These are phyloP conservation scores for Fusarium sp. DNA, from an alignment of 2,329 filamentous ascomycete genomes.

Conservation along the genomic window DNA sequence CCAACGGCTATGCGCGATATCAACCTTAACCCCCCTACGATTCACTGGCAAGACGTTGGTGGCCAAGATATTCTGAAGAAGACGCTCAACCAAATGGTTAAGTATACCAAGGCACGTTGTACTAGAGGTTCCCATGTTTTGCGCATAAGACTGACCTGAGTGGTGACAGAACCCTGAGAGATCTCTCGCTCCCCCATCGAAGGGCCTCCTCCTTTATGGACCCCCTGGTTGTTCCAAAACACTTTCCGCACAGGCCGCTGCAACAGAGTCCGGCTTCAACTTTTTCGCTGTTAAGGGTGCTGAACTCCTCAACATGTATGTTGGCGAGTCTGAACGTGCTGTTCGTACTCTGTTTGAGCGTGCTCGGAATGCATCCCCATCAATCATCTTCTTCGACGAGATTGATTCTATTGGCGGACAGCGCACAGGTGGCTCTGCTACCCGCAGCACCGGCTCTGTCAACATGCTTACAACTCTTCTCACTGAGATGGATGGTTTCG, in stretches of 20 bases:
- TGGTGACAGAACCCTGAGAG: conserved; percentile 51
- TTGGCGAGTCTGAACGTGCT: conserved; percentile 91
- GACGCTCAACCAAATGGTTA: conserved; percentile 67
- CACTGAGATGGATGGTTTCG: conserved; percentile 97
- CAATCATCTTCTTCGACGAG: conserved; percentile 97
- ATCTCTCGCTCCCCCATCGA: conserved; percentile 72
- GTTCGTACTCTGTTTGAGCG: conserved; percentile 89
- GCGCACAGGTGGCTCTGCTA: conserved; percentile 60
- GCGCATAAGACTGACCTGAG: conserved; percentile 16
- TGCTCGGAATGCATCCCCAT: conserved; percentile 86
- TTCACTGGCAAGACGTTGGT: conserved; percentile 90
- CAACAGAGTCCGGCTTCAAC: conserved; percentile 91
- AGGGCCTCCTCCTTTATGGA: conserved; percentile 90
- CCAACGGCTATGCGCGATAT: conserved; percentile 92
- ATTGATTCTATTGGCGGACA: conserved; percentile 86
- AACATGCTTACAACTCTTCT: conserved; percentile 92
- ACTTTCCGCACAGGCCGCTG: conserved; percentile 89
- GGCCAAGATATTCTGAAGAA: conserved; percentile 84
- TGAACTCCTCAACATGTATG: conserved; percentile 96
- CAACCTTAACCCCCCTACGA: conserved; percentile 88
- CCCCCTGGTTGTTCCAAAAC: conserved; percentile 97
- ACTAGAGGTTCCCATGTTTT: neutral
- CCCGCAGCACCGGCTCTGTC: conserved; percentile 66
- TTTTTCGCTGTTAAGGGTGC: conserved; percentile 96
- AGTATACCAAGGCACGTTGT: conserved; percentile 54